Evolutionary conservation across 768 basidiomycete genomes (phyloP).

Genomic region (Leccinum sublutescens): DNA sequence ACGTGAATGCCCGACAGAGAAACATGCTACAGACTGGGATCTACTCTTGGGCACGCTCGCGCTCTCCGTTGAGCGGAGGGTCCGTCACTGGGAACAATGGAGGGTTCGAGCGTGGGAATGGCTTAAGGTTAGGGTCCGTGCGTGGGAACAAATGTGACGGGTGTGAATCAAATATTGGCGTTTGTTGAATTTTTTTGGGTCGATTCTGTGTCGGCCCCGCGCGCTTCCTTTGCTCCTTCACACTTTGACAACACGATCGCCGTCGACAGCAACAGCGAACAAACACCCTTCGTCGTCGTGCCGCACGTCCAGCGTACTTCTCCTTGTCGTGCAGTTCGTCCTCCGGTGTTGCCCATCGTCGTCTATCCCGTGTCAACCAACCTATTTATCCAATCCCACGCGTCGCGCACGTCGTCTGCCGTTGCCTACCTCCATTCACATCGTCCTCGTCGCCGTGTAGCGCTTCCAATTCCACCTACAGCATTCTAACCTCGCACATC

Average conservation of each 20-base stretch:
- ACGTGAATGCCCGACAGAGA: neutral
- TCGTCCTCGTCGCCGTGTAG: conserved; percentile 28
- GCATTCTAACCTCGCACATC: conserved; percentile 28
- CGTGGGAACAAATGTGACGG: conserved; percentile 37
- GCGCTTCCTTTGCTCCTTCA: conserved; percentile 45
- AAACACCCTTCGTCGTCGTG: conserved; percentile 40
- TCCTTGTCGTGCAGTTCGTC: conserved; percentile 20
- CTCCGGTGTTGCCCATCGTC: conserved; percentile 25
- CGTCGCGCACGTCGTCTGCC: conserved; percentile 46
- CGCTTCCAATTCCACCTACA: conserved; percentile 27
- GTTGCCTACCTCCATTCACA: conserved; percentile 17
- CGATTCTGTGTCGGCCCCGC: conserved; percentile 44
- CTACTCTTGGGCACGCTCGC: neutral
- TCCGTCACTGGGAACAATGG: conserved; percentile 17
- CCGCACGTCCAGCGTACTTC: conserved; percentile 28
- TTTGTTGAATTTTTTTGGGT: conserved; percentile 40
- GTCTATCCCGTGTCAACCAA: conserved; percentile 22
- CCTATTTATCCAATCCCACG: conserved; percentile 42
- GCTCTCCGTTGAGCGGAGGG: conserved; percentile 4
- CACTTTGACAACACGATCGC: conserved; percentile 47
- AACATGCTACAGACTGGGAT: neutral
- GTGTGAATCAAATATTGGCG: conserved; percentile 40
- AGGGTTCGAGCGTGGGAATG: conserved; percentile 32
- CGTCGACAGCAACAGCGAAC: conserved; percentile 47
- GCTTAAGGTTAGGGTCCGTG: conserved; percentile 45